These are phyloP conservation scores for Boeremia lycopersici DNA, from an alignment of 2,329 filamentous ascomycete species.

Conservation along the genomic window DNA sequence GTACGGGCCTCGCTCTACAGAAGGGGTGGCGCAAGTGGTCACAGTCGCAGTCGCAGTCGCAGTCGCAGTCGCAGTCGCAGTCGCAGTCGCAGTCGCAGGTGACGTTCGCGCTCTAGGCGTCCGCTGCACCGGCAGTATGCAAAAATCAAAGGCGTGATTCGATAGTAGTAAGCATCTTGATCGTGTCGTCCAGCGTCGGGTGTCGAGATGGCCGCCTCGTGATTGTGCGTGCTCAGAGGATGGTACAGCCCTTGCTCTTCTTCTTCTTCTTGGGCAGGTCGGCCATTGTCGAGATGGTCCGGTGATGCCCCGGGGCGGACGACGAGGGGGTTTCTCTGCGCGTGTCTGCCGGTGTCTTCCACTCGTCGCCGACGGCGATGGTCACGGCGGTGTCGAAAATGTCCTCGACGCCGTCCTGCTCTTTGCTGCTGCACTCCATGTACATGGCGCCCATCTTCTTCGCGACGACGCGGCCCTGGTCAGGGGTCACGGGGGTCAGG, in stretches of 20 bases:
- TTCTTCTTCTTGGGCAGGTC: constrained; percentile 38
- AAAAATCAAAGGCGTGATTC: constrained; percentile 33
- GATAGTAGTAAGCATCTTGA: constrained; percentile 49
- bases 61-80: too few relatives aligned
- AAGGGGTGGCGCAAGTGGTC: constrained; percentile 1
- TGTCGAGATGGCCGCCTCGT: constrained; percentile 38
- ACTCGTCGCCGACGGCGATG: constrained; percentile 79
- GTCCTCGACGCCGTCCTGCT: constrained; percentile 94
- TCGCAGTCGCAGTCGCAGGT: too few relatives aligned
- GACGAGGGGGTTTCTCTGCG: constrained; percentile 17
- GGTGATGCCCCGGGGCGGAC: constrained; percentile 24
- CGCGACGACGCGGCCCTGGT: constrained; percentile 87
- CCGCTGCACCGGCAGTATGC: constrained; percentile 1
- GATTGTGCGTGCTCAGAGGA: constrained; percentile 40
- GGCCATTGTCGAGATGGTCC: constrained; percentile 28
- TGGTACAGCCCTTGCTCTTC: constrained; percentile 48
- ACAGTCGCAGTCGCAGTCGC: too few relatives aligned
- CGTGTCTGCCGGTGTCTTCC: constrained; percentile 38
- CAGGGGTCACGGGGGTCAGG: constrained; percentile 88
- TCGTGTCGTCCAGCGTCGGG: constrained; percentile 50
- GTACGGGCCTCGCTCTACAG: constrained; percentile 28
- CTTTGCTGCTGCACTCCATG: constrained; percentile 98
- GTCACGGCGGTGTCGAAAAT: constrained; percentile 93
- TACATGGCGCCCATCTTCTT: constrained; percentile 94
- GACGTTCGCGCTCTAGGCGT: not conserved